Evolutionary conservation across 2,329 filamentous ascomycete species (phyloP), one percentile per base, ranked within the genome.

Genomic region (Rosellinia necatrix): DNA sequence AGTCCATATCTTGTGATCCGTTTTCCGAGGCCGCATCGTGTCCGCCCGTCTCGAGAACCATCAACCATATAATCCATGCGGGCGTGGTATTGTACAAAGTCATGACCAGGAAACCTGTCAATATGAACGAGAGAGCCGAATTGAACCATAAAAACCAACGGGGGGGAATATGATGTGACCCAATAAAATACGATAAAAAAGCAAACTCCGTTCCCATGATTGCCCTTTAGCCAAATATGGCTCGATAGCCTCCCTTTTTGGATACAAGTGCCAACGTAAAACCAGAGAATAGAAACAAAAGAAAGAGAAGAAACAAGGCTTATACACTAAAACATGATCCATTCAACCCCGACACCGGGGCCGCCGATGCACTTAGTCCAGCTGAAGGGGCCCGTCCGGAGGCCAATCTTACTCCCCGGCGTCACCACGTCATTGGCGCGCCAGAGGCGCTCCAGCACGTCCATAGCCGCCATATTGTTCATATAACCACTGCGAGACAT

Each of bases 401-500:
- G 57, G 47, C 71, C 72, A 47, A 75, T 66, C 66, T 73, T 72
- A 53, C 62, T 61, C 15, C 66, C 70, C 17, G 71, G 68, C 46
- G 67, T 72, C 17, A 30, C 38, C 12, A 50, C 35, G n/a, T 40
- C 55, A 13, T 51, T 55, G 46, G 80, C 81, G 10, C 79, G 78
- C 92, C 93, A 97, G 13, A 96, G 82, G 66, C 87, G 86, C 77
- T 97, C 92, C 37, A 97, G 75, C 3, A 96, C 85, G 66, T 94
- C 90, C 22, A 97, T 80, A 6, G 90, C 91, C 6, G 89, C 89
- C 35, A 96, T 81, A 70, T 96, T 97, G 75, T 96, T 97, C 79
- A 92, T 90, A 75, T 97, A 97, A 1, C 92, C 92, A 50, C 89
- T 93, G 63, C 93, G 89, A 25, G 86, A 84, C 79, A 93, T 92